Evolutionary conservation across 257 asterid species (phyloP).

Genomic region (Ehretia macrophylla): DNA sequence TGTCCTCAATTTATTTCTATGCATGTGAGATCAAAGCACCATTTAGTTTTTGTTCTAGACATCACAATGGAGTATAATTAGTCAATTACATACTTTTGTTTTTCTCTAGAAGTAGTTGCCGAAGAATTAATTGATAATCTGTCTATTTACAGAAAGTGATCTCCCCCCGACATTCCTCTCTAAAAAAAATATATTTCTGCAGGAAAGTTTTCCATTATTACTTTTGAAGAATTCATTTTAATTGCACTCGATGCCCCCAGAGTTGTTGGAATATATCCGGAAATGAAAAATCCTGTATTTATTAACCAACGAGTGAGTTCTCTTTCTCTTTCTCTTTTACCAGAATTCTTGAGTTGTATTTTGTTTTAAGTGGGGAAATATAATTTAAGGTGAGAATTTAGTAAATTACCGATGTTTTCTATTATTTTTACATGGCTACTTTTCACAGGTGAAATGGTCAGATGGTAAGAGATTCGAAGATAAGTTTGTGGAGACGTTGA

Average conservation of each 20-base stretch:
- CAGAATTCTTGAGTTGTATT: neutral
- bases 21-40: too few relatives aligned
- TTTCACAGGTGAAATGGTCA: conserved; percentile 80
- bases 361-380: neutral
- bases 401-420: neutral
- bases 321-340: conserved; percentile 10
- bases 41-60: too few relatives aligned
- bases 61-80: neutral
- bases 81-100: neutral
- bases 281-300: conserved; percentile 85
- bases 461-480: conserved; percentile 85
- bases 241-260: conserved; percentile 84
- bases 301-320: conserved; percentile 76
- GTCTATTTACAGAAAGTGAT: neutral
- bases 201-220: conserved; percentile 79
- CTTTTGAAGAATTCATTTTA: conserved; percentile 80
- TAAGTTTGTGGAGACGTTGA: conserved; percentile 66
- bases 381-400: neutral
- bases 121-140: too few relatives aligned
- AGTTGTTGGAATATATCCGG: conserved; percentile 96
- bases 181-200: conserved; percentile 26
- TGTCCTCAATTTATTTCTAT: too few relatives aligned
- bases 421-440: conserved; percentile 1
- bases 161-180: neutral
- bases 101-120: neutral